These are phyloP conservation scores for Hyaloscypha hepaticicola DNA, from an alignment of 495 filamentous ascomycete genomes.

Conservation along the genomic window DNA sequence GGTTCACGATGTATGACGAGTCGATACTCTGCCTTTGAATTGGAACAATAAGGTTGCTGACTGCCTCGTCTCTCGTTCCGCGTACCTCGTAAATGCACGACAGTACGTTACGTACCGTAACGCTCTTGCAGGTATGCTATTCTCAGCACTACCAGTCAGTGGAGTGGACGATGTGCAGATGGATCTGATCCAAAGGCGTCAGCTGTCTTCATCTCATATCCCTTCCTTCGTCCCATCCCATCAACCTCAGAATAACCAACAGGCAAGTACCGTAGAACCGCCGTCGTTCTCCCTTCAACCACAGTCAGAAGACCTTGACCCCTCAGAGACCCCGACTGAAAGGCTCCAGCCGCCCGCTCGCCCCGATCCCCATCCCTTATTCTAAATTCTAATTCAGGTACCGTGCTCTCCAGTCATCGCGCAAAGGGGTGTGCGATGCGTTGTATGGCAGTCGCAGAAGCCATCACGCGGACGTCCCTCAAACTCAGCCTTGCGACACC, in stretches of 20 bases:
- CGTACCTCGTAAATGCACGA: background rate
- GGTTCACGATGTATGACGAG: background rate
- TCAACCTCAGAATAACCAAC: no score
- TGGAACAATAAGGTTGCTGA: no score
- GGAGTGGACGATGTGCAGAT: background rate
- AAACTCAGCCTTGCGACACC: conserved; percentile 12
- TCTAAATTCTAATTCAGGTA: conserved; percentile 6
- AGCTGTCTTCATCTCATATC: background rate
- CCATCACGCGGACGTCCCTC: conserved; percentile 7
- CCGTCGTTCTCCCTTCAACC: background rate
- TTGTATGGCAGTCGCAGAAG: background rate
- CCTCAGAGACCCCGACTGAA: no score
- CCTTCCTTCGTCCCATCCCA: background rate
- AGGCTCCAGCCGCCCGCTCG: no score
- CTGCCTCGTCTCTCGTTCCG: background rate
- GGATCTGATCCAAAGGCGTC: background rate
- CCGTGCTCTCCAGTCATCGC: background rate
- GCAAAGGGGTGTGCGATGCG: background rate
- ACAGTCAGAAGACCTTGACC: no score
- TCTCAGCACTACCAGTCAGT: background rate
- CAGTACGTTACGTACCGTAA: background rate
- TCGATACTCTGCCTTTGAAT: background rate
- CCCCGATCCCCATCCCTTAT: no score
- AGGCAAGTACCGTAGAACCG: no score
- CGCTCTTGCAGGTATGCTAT: background rate